phyloP scores from a whole-genome alignment of 2,329 filamentous ascomycete genomes.

The Colletotrichum sp. region DNA sequence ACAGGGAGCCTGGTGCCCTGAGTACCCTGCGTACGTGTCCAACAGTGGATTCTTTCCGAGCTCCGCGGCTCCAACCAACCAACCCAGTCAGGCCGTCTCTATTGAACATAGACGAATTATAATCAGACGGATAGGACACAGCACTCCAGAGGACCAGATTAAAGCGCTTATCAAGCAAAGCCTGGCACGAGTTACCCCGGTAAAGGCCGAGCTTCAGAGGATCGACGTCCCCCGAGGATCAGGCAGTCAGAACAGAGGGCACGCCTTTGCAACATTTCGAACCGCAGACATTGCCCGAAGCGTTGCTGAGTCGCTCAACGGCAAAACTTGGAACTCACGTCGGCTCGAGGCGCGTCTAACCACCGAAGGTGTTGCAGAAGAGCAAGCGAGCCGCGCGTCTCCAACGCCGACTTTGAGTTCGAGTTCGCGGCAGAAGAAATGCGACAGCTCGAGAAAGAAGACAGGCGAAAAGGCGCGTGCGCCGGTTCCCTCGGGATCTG shows the following conservation, averaged over 20 bases:
- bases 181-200: background rate
- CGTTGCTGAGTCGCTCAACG: background rate
- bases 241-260: background rate
- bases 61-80: background rate
- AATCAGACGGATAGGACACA: background rate
- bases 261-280: conserved; percentile 8
- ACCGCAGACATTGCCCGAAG: background rate
- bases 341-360: background rate
- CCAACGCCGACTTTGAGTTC: background rate
- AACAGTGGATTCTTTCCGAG: background rate
- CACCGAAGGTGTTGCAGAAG: background rate
- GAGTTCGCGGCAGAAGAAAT: background rate
- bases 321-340: background rate
- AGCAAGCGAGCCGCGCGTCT: background rate
- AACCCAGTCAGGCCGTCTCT: background rate
- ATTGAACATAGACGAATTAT: conserved; percentile 7
- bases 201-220: conserved; percentile 2
- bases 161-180: background rate
- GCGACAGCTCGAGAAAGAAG: background rate
- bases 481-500: background rate
- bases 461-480: background rate
- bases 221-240: conserved; percentile 7
- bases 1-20: background rate
- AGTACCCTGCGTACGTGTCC: background rate
- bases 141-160: conserved; percentile 5